Conservation (phyloP, 495 filamentous ascomycete genomes). For the Hypoxylon perforatum region DNA sequence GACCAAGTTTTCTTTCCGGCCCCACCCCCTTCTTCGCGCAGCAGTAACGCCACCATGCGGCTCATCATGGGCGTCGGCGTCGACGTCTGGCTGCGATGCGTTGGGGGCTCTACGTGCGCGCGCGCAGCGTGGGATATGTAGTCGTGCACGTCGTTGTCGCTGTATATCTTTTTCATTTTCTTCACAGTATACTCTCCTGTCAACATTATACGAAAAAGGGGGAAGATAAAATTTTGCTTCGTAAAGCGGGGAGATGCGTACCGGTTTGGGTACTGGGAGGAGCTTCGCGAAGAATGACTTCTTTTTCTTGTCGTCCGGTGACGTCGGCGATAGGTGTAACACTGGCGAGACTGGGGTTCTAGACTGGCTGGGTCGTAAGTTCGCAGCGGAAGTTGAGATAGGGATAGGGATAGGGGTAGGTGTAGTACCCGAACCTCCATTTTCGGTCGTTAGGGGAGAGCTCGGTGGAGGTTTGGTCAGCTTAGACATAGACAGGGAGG, state of each 20-base stretch:
- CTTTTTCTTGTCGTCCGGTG: conserved; percentile 20
- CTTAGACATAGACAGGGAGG: conserved; percentile 19
- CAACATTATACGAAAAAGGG: no score
- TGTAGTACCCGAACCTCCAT: conserved; percentile 11
- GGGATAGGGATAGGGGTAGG: conserved; percentile 2
- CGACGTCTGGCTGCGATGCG: conserved; percentile 7
- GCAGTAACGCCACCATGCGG: conserved; percentile 28
- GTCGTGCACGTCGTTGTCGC: conserved; percentile 12
- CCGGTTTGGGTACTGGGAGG: conserved; percentile 32
- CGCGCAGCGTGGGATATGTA: conserved; percentile 6
- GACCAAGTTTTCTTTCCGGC: conserved; percentile 21
- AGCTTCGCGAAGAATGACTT: conserved; percentile 41
- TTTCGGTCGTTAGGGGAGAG: conserved; percentile 15
- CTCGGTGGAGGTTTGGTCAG: not conserved
- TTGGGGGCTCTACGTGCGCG: conserved; percentile 2
- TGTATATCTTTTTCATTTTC: conserved; percentile 27
- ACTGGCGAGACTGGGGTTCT: conserved; percentile 10
- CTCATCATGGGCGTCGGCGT: conserved; percentile 16
- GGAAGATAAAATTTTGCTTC: no score
- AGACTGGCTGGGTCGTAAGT: not conserved
- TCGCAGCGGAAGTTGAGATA: not conserved
- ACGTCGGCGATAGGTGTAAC: conserved; percentile 5
- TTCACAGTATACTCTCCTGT: not conserved
- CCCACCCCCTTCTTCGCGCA: conserved; percentile 9
- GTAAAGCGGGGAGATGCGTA: not conserved